Percentiles rank a stretch among this genome's conserved stretches.
These are phyloP conservation scores for Neurospora sp. DNA, from an alignment of 2,329 filamentous ascomycete genomes.

Conservation along the genomic window DNA sequence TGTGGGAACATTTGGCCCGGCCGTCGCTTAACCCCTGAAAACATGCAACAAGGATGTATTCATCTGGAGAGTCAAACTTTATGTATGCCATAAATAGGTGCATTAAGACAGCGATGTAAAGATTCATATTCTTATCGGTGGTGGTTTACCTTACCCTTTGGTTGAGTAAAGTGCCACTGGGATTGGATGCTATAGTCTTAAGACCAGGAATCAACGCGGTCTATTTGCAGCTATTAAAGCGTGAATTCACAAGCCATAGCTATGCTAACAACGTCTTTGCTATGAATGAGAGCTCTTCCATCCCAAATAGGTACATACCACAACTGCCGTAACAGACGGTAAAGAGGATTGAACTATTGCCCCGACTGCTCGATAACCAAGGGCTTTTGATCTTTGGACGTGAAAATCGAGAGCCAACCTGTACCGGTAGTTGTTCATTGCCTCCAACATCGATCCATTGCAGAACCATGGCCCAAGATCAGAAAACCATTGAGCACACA, in stretches of 20 bases:
- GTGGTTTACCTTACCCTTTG: not conserved
- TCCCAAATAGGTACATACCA: not conserved
- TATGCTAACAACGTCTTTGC: not conserved
- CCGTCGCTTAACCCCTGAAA: not conserved
- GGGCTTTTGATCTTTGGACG: too few relatives aligned
- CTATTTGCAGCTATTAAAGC: not conserved
- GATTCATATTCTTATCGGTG: not conserved
- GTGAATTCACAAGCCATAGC: not conserved
- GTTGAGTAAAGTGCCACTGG: not conserved
- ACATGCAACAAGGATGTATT: not conserved
- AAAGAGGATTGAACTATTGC: not conserved
- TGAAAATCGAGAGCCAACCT: not conserved
- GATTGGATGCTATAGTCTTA: not conserved
- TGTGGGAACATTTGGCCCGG: not conserved
- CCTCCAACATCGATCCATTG: not conserved
- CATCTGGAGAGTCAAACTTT: not conserved
- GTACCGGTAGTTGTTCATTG: not conserved
- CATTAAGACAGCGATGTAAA: not conserved
- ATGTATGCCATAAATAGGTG: not conserved
- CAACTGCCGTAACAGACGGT: not conserved
- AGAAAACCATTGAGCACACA: not conserved
- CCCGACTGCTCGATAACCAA: not conserved
- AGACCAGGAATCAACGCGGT: not conserved
- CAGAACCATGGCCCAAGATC: not conserved
- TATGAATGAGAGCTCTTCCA: not conserved